Base-by-base conservation (phyloP, 768 basidiomycete species). In the Boletus rex-veris region DNA sequence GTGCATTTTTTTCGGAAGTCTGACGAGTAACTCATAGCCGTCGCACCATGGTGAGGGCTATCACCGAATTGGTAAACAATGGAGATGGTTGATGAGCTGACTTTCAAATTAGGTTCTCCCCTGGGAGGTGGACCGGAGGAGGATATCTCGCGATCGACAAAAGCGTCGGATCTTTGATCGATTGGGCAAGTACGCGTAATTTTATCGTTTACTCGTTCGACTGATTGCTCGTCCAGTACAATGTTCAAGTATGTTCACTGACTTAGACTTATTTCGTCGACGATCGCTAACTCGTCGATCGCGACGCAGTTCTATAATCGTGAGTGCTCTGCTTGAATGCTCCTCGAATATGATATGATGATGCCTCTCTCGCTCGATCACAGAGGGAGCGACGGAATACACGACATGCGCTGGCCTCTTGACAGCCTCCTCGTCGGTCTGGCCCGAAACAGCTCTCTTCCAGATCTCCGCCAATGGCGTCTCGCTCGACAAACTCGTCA, bases 351-450 rank as follows among this genome's bases (percentile, higher is more conserved):
- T 33, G 11, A 7, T 4, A 15, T 41, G 1, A 38, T 59, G 16
- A 55, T 2, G n/a, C 19, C 4, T 30, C 14, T 16, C 5, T 33
- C 14, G 15, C 4, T 24, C 39, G 33, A 14, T 18, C 18, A 38
- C 65, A 86, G 85, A 86, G 76, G 85, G 84, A 39, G 59, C 72
- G 18, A 70, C 69, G 14, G 86, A 86, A 61, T 88, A 87, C 64
- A 83, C 82, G 7, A 84, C 82, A 28, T 88, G 86, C 64, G 46
- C 64, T 19, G 77, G 76, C 37, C 78, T 92, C 28, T 70, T 90
- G 44, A 81, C 73, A 4, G 65, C 76, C 1, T 88, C 85, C 7
- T 83, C 84, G 5, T 74, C 68, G 50, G 66, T 72, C 38, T 89
- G 82, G 82, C 89, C 88, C 8, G 50, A 83, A 37, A 77, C 84